These are phyloP conservation scores for Meripilus lineatus DNA, from an alignment of 1,284 basidiomycete species.

Conservation along the genomic window DNA sequence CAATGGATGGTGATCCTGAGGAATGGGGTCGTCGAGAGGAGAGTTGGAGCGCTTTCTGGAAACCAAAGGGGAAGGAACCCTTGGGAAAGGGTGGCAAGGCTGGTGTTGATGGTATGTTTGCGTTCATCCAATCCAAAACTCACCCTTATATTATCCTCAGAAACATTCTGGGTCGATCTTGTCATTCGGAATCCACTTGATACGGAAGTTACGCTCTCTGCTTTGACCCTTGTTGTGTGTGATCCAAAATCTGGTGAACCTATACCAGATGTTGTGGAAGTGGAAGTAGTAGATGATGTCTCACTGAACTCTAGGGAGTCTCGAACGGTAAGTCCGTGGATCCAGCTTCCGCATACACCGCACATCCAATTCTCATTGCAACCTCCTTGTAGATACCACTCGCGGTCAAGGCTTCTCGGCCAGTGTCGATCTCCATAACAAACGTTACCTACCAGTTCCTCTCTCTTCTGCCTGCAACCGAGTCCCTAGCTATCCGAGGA, in stretches of 20 bases:
- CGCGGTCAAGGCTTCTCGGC: slow-evolving; percentile 44
- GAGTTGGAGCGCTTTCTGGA: slow-evolving; percentile 60
- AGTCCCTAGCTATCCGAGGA: slow-evolving; percentile 61
- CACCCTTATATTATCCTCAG: slow-evolving; percentile 32
- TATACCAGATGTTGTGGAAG: slow-evolving; percentile 39
- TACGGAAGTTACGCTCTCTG: slow-evolving; percentile 59
- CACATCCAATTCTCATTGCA: not conserved
- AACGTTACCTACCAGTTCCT: slow-evolving; percentile 63
- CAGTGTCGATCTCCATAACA: slow-evolving; percentile 50
- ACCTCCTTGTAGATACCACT: slow-evolving; percentile 51
- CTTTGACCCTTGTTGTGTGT: slow-evolving; percentile 50
- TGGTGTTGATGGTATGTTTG: slow-evolving; percentile 52
- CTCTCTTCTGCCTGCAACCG: slow-evolving; percentile 53
- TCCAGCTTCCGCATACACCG: not conserved
- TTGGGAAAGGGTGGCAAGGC: slow-evolving; percentile 54
- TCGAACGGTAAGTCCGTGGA: slow-evolving; percentile 41
- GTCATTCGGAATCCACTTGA: slow-evolving; percentile 65
- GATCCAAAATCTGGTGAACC: slow-evolving; percentile 32
- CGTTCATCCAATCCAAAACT: not conserved
- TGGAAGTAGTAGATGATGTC: slow-evolving; percentile 57
- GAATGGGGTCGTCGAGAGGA: slow-evolving; percentile 63
- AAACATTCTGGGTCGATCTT: slow-evolving; percentile 73
- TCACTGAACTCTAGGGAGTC: slow-evolving; percentile 52
- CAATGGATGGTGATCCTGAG: slow-evolving; percentile 34
- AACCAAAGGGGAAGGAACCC: slow-evolving; percentile 43